phyloP scores from a whole-genome alignment of 345 rosid species.

The Corchorus olitorius region DNA sequence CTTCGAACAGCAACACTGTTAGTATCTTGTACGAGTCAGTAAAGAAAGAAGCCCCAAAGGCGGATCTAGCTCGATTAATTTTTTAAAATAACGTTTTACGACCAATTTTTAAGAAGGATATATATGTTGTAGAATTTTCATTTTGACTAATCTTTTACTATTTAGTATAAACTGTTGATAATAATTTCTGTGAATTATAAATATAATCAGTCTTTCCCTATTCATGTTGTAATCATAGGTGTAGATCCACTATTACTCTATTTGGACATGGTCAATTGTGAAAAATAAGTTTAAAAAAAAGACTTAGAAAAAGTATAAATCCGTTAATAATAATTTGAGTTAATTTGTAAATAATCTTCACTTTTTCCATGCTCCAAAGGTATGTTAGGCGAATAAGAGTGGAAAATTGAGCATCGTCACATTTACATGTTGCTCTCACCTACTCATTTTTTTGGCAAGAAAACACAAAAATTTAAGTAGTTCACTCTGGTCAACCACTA shows the following conservation, averaged over 20 bases:
- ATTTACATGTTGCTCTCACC: background rate
- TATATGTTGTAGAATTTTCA: background rate
- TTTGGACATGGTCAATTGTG: background rate
- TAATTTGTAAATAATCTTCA: background rate
- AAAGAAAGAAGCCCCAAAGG: too few relatives aligned
- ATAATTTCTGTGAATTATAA: too few relatives aligned
- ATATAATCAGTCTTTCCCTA: background rate
- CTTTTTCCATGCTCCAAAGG: background rate
- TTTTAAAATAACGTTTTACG: too few relatives aligned
- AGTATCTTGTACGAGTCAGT: too few relatives aligned
- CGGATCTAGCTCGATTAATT: too few relatives aligned
- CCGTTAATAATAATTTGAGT: background rate
- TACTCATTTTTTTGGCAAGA: background rate
- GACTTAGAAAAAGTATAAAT: background rate
- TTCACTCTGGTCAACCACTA: background rate
- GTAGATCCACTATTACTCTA: background rate
- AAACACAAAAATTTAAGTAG: background rate
- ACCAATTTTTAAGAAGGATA: too few relatives aligned
- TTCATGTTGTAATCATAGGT: too few relatives aligned
- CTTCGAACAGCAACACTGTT: too few relatives aligned
- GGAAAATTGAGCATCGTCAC: background rate
- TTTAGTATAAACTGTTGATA: background rate
- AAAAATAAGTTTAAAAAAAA: background rate
- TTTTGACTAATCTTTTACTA: background rate
- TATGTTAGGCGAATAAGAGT: background rate